These are phyloP conservation scores for Fusarium globosum DNA, from an alignment of 2,329 filamentous ascomycete genomes.

Conservation along the genomic window DNA sequence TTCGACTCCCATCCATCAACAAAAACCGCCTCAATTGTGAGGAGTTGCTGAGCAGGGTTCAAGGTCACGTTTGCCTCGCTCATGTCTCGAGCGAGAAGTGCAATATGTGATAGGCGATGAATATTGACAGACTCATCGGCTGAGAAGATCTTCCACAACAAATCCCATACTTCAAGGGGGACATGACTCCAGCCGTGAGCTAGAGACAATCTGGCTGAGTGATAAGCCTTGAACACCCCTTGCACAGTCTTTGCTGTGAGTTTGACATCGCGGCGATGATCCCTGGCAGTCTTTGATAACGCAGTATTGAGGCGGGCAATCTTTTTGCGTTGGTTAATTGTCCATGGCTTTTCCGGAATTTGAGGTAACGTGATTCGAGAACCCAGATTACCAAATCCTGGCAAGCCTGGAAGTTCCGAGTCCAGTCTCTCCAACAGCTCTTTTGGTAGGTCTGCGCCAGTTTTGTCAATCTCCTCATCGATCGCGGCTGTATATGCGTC, in stretches of 20 bases:
- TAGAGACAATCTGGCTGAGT: conserved; percentile 57
- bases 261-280: conserved; percentile 44
- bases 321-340: conserved; percentile 53
- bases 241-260: conserved; percentile 52
- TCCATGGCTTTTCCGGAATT: conserved; percentile 52
- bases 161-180: conserved; percentile 69
- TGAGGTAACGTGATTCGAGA: conserved; percentile 47
- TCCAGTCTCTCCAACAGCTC: conserved; percentile 50
- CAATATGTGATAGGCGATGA: conserved; percentile 70
- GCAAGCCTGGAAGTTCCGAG: conserved; percentile 43
- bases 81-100: conserved; percentile 74
- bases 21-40: conserved; percentile 76
- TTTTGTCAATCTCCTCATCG: conserved; percentile 50
- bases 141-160: conserved; percentile 73
- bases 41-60: conserved; percentile 67
- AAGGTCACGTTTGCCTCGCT: conserved; percentile 66
- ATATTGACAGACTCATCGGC: conserved; percentile 61
- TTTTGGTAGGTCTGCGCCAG: conserved; percentile 47
- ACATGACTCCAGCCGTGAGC: conserved; percentile 63
- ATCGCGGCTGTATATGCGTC: conserved; percentile 51
- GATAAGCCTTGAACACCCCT: conserved; percentile 63
- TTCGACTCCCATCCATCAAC: conserved; percentile 68
- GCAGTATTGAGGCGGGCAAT: conserved; percentile 51
- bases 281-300: conserved; percentile 45
- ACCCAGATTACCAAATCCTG: conserved; percentile 40